These are phyloP conservation scores for Solanum habrochaites DNA, from an alignment of 257 asterid species.

Conservation along the genomic window DNA sequence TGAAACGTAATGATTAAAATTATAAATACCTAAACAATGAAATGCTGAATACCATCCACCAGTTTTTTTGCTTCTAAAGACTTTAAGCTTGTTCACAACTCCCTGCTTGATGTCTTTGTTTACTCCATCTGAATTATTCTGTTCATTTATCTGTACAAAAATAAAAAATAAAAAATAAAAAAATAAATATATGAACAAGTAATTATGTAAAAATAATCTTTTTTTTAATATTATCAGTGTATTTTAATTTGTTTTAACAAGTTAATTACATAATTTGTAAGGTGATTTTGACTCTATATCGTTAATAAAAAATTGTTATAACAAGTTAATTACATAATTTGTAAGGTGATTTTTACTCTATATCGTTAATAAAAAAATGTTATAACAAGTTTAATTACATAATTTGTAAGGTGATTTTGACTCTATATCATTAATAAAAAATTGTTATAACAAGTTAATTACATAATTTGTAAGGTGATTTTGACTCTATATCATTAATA, in stretches of 20 bases:
- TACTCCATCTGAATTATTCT: neutral
- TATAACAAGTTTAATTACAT: neutral
- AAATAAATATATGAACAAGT: neutral
- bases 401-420: neutral
- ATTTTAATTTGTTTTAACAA: neutral
- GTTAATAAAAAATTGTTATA: neutral
- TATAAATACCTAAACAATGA: constrained; percentile 44
- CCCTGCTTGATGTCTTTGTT: neutral
- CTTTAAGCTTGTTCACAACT: neutral
- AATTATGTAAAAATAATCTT: neutral
- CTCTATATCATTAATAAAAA: neutral
- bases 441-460: neutral
- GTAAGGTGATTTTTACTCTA: neutral
- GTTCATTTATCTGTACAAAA: neutral
- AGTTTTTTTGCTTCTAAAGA: constrained; percentile 1
- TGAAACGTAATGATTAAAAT: too few species aligned
- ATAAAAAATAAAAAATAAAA: neutral
- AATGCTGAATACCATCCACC: constrained; percentile 61
- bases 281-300: neutral
- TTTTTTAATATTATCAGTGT: neutral
- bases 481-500: neutral
- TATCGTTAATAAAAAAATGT: neutral
- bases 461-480: neutral
- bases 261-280: neutral
- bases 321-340: neutral